phyloP scores from a whole-genome alignment of 2,329 filamentous ascomycete genomes.

The Xenosphaeropsis pyriputrescens region DNA sequence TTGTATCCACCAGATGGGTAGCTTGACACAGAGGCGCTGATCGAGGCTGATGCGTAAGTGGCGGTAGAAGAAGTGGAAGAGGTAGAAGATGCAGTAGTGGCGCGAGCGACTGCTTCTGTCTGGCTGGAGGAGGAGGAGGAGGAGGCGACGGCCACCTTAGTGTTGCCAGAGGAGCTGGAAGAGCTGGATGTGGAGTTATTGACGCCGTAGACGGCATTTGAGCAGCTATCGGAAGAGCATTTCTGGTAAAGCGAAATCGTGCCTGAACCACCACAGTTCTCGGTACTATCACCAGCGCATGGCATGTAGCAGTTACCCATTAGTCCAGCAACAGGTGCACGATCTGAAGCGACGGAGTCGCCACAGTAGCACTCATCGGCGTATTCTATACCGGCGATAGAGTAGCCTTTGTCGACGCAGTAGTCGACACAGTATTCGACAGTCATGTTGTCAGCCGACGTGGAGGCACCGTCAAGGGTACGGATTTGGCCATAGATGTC shows the following conservation, averaged over 20 bases:
- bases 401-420: slow-evolving; percentile 4
- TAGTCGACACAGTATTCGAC: slow-evolving; percentile 16
- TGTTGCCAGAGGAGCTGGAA: neutral
- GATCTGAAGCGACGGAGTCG: slow-evolving; percentile 13
- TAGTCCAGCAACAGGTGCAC: slow-evolving; percentile 26
- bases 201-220: slow-evolving; percentile 1
- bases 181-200: neutral
- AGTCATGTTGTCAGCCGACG: slow-evolving; percentile 13
- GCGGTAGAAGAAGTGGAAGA: no score
- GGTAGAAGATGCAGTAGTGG: no score
- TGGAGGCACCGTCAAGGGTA: slow-evolving; percentile 23
- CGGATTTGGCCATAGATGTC: slow-evolving; percentile 26
- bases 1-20: no score
- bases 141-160: neutral
- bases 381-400: slow-evolving; percentile 8
- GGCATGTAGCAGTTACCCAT: slow-evolving; percentile 37
- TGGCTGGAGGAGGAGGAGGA: neutral
- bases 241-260: slow-evolving; percentile 21
- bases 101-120: no score
- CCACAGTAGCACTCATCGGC: slow-evolving; percentile 23
- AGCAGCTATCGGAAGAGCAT: slow-evolving; percentile 13
- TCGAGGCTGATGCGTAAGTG: no score
- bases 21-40: no score
- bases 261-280: slow-evolving; percentile 22
- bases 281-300: slow-evolving; percentile 30